phyloP scores from a whole-genome alignment of 305 asterid species.

The Stenogyne calaminthoides region DNA sequence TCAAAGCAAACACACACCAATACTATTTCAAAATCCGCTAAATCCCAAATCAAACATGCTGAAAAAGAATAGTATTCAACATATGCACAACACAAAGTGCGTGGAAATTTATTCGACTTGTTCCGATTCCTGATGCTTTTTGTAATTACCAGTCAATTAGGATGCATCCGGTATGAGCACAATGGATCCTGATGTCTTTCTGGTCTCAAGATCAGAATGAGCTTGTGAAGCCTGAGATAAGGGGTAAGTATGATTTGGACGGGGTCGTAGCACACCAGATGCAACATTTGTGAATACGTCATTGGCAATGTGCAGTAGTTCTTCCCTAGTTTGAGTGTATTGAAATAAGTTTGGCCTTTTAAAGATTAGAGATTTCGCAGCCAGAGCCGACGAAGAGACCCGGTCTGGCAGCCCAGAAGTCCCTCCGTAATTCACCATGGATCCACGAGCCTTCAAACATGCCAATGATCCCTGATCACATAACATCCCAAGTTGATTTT shows the following conservation, averaged over 20 bases:
- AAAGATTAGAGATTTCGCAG: conserved; percentile 74
- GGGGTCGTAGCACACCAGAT: conserved; percentile 58
- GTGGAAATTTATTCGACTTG: too few relatives aligned
- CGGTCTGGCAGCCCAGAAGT: conserved; percentile 82
- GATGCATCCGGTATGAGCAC: conserved; percentile 68
- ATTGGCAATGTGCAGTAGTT: conserved; percentile 65
- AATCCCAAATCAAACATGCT: too few relatives aligned
- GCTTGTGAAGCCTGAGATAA: conserved; percentile 81
- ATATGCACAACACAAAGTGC: not conserved
- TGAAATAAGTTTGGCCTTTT: conserved; percentile 78
- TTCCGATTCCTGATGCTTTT: too few relatives aligned
- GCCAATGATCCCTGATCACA: conserved; percentile 71
- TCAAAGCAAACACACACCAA: too few relatives aligned
- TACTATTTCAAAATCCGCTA: too few relatives aligned
- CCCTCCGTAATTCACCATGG: conserved; percentile 87
- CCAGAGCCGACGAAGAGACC: conserved; percentile 59
- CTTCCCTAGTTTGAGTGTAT: conserved; percentile 60
- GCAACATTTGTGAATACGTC: conserved; percentile 67
- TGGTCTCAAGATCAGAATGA: conserved; percentile 74
- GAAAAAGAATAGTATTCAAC: too few relatives aligned
- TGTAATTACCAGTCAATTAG: too few relatives aligned
- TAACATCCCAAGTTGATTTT: not conserved
- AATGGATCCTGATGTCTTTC: conserved; percentile 79
- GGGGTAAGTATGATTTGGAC: conserved; percentile 70
- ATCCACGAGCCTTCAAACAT: conserved; percentile 76